phyloP scores from a whole-genome alignment of 1,284 basidiomycete genomes.

The Tilletia caries region DNA sequence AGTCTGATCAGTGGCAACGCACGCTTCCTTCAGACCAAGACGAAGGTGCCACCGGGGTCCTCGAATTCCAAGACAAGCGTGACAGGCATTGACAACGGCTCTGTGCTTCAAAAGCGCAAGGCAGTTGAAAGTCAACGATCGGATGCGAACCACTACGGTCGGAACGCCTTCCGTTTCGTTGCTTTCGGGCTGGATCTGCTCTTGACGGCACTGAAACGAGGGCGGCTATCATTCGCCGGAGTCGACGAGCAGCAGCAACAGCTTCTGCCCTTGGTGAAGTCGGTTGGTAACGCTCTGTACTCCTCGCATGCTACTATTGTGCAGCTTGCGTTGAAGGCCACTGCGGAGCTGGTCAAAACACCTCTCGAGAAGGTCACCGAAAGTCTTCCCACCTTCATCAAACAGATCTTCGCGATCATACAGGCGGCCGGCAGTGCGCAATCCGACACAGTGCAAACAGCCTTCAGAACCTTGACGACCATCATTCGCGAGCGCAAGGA shows the following conservation, averaged over 20 bases:
- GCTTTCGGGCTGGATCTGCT: constrained; percentile 89
- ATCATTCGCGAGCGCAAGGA: constrained; percentile 79
- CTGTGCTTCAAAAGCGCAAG: constrained; percentile 41
- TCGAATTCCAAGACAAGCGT: not conserved
- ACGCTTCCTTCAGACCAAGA: constrained; percentile 59
- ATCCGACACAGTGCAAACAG: constrained; percentile 82
- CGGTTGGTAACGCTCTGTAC: constrained; percentile 90
- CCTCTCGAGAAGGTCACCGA: constrained; percentile 74
- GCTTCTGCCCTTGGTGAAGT: constrained; percentile 66
- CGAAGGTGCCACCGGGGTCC: constrained; percentile 17
- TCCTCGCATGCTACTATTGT: constrained; percentile 76
- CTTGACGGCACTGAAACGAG: constrained; percentile 75
- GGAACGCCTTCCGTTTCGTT: constrained; percentile 73
- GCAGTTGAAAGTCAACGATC: constrained; percentile 39
- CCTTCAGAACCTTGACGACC: constrained; percentile 78
- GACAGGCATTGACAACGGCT: constrained; percentile 24
- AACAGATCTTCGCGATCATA: constrained; percentile 81
- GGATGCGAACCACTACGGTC: constrained; percentile 54
- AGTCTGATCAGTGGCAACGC: constrained; percentile 88
- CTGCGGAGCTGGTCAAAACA: constrained; percentile 76
- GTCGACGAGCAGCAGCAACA: constrained; percentile 6
- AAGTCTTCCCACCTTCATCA: constrained; percentile 77
- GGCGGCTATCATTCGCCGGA: constrained; percentile 76
- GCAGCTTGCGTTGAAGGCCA: constrained; percentile 74
- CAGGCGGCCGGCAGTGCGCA: constrained; percentile 75